Evolutionary conservation across 495 filamentous ascomycete species (phyloP).

Genomic region (Usnea hakonensis): DNA sequence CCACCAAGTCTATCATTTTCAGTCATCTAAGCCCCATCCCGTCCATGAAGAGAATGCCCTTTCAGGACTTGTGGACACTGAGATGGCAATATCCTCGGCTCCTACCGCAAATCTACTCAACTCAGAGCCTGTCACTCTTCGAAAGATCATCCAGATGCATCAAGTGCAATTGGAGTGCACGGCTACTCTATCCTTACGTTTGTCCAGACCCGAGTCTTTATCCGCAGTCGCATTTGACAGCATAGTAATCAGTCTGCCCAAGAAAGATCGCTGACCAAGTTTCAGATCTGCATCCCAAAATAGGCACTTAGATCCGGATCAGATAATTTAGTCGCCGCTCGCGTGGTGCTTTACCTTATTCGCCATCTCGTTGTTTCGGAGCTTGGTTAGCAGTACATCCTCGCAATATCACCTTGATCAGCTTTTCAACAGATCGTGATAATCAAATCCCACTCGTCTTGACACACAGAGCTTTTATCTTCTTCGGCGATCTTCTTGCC

Average conservation of each 20-base stretch:
- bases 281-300: not conserved
- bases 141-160: not conserved
- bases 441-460: not conserved
- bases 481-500: not conserved
- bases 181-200: not conserved
- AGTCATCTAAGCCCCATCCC: not conserved
- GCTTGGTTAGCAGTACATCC: not conserved
- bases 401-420: not conserved
- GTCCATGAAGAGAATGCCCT: not conserved
- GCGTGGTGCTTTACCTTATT: not conserved
- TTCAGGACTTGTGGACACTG: not conserved
- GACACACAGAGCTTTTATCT: not conserved
- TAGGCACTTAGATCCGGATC: not conserved
- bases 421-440: not conserved
- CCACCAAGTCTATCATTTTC: not conserved
- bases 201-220: not conserved
- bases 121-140: not conserved
- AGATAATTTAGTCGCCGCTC: not conserved
- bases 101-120: not conserved
- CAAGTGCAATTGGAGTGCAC: not conserved
- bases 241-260: not conserved
- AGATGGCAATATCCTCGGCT: not conserved
- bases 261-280: not conserved
- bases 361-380: not conserved
- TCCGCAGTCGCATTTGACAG: not conserved